Base-by-base conservation (phyloP, 75 land plant species). In the Pinus taeda region DNA sequence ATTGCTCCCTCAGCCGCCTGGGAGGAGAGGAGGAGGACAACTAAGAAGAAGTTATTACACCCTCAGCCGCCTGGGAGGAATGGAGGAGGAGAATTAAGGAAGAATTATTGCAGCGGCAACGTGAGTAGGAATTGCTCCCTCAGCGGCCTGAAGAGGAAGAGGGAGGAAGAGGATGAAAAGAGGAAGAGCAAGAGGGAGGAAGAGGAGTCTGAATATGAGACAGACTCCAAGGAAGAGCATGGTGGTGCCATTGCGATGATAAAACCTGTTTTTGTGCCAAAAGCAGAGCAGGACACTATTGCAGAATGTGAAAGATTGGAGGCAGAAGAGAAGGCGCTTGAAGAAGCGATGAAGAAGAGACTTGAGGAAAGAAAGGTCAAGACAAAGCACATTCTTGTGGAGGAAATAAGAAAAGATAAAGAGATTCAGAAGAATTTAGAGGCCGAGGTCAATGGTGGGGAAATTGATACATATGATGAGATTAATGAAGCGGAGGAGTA, bases 401-500 rank as follows among this genome's bases (percentile, higher is more conserved):
- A 93, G 79, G 92, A 93, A 78, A 90, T 96, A 21, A 60, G 87
- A 60, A 87, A 94, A 74, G 97, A 90, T 60, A 86, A 94, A 79
- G 91, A 93, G 81, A 88, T 18, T n/a, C 90, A 80, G 76, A 93
- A 87, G 90, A 93, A 90, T 67, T 21, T 84, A 76, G 94, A 88
- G 55, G 67, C 73, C n/a, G 97, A 91, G 57, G 96, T 88, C 9
- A 80, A 91, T 78, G 79, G 80, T 57, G 97, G 87, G 37, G 98
- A 93, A 57, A 86, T 96, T 29, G 97, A 96, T 33, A 96, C 98
- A 1, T 97, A 96, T 81, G 98, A 96, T 86, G 98, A 96, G 65
- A 57, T 85, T 14, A 96, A 96, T 81, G 98, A 92, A 80, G 93
- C 91, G 8, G 98, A 96, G 73, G 97, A 96, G 81, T 96, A 96